Conservation (phyloP, 1,139 yeast species). For the Geotrichum citri-aurantii region DNA sequence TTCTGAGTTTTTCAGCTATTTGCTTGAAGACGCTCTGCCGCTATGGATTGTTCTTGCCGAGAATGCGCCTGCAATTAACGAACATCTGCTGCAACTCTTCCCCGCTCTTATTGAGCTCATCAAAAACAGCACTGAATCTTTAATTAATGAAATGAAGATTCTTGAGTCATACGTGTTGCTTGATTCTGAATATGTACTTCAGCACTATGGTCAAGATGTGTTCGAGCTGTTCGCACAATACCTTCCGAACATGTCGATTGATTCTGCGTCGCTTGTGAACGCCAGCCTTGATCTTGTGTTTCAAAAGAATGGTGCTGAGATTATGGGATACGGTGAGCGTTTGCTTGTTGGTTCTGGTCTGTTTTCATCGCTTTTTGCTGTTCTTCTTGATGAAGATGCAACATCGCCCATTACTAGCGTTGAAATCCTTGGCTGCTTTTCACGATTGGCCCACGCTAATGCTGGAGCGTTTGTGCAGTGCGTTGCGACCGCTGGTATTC, state of each 20-base stretch:
- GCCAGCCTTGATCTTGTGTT: slow-evolving; percentile 23
- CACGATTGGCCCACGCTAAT: slow-evolving; percentile 48
- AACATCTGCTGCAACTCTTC: slow-evolving; percentile 43
- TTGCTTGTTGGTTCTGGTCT: slow-evolving; percentile 24
- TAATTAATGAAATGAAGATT: slow-evolving; percentile 62
- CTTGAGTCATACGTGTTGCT: slow-evolving; percentile 66
- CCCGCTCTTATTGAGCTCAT: slow-evolving; percentile 47
- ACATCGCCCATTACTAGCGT: slow-evolving; percentile 46
- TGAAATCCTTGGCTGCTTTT: slow-evolving; percentile 47
- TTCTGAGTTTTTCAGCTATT: slow-evolving; percentile 54
- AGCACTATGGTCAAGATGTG: slow-evolving; percentile 37
- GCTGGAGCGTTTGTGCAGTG: slow-evolving; percentile 45
- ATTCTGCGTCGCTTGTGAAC: slow-evolving; percentile 31
- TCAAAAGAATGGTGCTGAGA: slow-evolving; percentile 27
- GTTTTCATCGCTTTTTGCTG: slow-evolving; percentile 37
- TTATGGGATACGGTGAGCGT: neutral
- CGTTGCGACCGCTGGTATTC: slow-evolving; percentile 10
- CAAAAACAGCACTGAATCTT: slow-evolving; percentile 65
- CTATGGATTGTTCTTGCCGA: slow-evolving; percentile 72
- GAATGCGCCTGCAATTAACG: slow-evolving; percentile 39
- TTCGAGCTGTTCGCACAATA: slow-evolving; percentile 53
- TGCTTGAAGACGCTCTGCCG: slow-evolving; percentile 85
- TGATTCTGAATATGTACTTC: slow-evolving; percentile 35
- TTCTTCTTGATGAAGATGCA: slow-evolving; percentile 43
- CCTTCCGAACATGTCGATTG: slow-evolving; percentile 62